These are phyloP conservation scores for Tricladium varicosporioides DNA, from an alignment of 2,329 filamentous ascomycete species.

Conservation along the genomic window DNA sequence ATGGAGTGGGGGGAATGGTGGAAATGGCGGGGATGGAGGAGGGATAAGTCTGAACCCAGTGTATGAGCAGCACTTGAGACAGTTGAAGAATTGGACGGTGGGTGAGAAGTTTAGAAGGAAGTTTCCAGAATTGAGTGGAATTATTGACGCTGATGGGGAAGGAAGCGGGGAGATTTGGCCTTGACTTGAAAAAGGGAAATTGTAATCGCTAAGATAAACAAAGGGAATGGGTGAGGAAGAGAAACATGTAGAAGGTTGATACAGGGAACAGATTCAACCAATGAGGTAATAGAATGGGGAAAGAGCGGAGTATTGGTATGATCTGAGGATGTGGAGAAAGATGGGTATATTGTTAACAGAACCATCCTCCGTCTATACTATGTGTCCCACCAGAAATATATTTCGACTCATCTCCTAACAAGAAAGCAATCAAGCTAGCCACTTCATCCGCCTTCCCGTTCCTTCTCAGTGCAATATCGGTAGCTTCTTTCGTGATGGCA, in stretches of 20 bases:
- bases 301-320: too few species aligned
- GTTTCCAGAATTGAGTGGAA: not conserved
- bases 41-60: not conserved
- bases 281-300: too few species aligned
- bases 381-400: not conserved
- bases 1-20: too few species aligned
- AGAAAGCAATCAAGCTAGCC: not conserved
- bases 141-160: not conserved
- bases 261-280: too few species aligned
- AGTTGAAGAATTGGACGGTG: not conserved
- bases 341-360: not conserved
- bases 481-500: not conserved
- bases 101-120: not conserved
- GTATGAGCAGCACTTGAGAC: not conserved
- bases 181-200: too few species aligned
- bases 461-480: not conserved
- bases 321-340: not conserved
- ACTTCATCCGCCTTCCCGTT: not conserved
- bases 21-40: not conserved
- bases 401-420: not conserved
- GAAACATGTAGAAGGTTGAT: too few species aligned
- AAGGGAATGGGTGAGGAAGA: too few species aligned
- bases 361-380: not conserved
- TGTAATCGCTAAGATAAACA: too few species aligned
- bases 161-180: too few species aligned